Evolutionary conservation across 2,329 filamentous ascomycete genomes (phyloP), one percentile per base, ranked within the genome.

Genomic region (Ophiostoma quercus): DNA sequence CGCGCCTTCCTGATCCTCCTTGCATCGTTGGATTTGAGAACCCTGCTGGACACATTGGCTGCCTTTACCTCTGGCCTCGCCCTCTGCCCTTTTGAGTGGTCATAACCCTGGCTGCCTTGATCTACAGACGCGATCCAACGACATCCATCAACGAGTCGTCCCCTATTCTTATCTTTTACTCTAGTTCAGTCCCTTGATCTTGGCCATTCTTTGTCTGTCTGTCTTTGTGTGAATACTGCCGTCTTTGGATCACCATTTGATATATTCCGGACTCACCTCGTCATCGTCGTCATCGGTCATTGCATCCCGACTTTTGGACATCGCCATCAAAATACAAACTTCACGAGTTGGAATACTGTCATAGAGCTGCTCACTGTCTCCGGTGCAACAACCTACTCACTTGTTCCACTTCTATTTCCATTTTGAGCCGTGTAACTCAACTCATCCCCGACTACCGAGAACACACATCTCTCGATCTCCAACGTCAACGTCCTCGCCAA

Each of bases 1-100:
- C n/a, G 51, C 8, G 7, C 51, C 3, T 22, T 57, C 51, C 51
- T 8, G 6, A 25, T 57, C 12, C 25, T 62, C 57, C 57, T 32
- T 62, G 57, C 57, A 62, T 62, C 57, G 57, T 62, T 62, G 34
- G 5, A 43, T 39, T 39, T 43, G 66, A 66, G 66, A 70, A 70
- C 69, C 69, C 32, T 68, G 69, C 57, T 70, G 69, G 54, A 62
- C 57, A 32, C 25, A 32, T 62, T 19, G 57, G 14, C 57, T 29
- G 25, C 12, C 3, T 4, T 39, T 32, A 11, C 14, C 8, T 11
- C 22, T 25, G 34, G 29, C 19, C 29, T 43, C 51, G 32, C 29
- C n/a, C n/a, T 65, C 39, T 63, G 25, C 29, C 60, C 32, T 63
- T 63, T 19, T 63, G 16, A 16, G 14, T 34, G 12, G 5, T 62